These are phyloP conservation scores for Pulveroboletus ravenelii DNA, from an alignment of 768 basidiomycete species.

Conservation along the genomic window DNA sequence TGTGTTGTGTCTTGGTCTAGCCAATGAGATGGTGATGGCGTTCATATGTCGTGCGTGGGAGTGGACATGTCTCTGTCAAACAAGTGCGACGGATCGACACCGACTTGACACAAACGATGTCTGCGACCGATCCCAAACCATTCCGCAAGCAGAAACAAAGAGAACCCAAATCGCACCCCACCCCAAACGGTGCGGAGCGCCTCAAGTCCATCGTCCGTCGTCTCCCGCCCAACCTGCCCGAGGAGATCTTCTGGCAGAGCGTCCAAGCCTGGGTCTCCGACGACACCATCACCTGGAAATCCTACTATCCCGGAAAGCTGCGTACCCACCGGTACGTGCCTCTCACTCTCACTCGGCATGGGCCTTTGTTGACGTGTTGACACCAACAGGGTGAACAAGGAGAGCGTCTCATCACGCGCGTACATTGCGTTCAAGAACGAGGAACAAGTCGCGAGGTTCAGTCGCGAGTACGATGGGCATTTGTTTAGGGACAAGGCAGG, in stretches of 20 bases:
- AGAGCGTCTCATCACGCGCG: slow-evolving; percentile 81
- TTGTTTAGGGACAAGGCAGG: slow-evolving; percentile 89
- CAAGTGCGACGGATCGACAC: neutral
- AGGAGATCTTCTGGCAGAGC: slow-evolving; percentile 90
- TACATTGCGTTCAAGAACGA: slow-evolving; percentile 86
- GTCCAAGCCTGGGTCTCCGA: slow-evolving; percentile 80
- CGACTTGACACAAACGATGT: slow-evolving; percentile 6
- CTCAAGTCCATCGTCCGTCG: slow-evolving; percentile 86
- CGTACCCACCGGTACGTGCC: slow-evolving; percentile 53
- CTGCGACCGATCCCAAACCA: slow-evolving; percentile 15
- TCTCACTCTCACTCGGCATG: neutral
- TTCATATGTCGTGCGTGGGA: slow-evolving; percentile 6
- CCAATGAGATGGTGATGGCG: neutral
- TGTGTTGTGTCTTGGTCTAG: neutral
- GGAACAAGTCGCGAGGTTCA: slow-evolving; percentile 68
- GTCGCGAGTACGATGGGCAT: slow-evolving; percentile 86
- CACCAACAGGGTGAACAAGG: slow-evolving; percentile 66
- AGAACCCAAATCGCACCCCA: slow-evolving; percentile 29
- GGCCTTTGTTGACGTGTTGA: too few relatives aligned
- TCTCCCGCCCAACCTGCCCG: slow-evolving; percentile 88
- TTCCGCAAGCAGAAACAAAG: slow-evolving; percentile 28
- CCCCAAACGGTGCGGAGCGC: slow-evolving; percentile 43
- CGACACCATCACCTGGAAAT: slow-evolving; percentile 64
- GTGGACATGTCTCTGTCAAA: neutral
- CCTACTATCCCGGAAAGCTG: slow-evolving; percentile 63